Base-by-base conservation (phyloP, 257 asterid genomes). In the Misopates orontium region DNA sequence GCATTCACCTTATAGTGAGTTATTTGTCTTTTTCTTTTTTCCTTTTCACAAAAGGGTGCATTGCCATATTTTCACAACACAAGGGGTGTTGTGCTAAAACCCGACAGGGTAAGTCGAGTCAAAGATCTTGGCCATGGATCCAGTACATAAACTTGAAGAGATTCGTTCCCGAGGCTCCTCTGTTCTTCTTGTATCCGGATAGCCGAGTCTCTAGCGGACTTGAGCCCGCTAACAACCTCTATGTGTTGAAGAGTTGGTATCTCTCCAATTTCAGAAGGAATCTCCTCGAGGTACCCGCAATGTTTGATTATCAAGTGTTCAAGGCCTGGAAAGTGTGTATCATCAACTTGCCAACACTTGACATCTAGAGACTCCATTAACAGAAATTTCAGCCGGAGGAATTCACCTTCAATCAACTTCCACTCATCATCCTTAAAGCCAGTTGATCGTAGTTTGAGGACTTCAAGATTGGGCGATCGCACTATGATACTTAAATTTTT, bases 261-360 rank as follows among this genome's bases (percentile, higher is more conserved):
- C 8, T 47, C 53, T 40, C 42, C 67, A 28, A 71, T 54, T 4
- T 20, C 39, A 32, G 20, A 15, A 15, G 71, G 60, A 18, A 71
- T 58, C 60, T 64, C 60, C 21, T 25, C 18, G 50, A 71, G 40
- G 0, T 40, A 1, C 12, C 10, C 6, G 28, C 68, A 56, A 20
- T 6, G 0, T n/a, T 28, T 14, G 17, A 71, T 36, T 1, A 44
- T 20, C 57, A 71, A 19, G 25, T 14, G 22, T 44, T 64, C 23
- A 50, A 71, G 71, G 22, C 40, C 11, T 3, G 66, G 76, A 14
- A 71, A 64, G 60, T 56, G 28, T 17, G 14, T 15, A 4, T 14
- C 15, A 4, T 57, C 51, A 0, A 23, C 67, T 4, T 1, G 36
- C 76, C 76, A 71, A 0, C 19, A 14, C 23, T 17, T 23, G 39